Conservation (phyloP, 2,329 filamentous ascomycete species). For the Ophiosphaerella korrae region DNA sequence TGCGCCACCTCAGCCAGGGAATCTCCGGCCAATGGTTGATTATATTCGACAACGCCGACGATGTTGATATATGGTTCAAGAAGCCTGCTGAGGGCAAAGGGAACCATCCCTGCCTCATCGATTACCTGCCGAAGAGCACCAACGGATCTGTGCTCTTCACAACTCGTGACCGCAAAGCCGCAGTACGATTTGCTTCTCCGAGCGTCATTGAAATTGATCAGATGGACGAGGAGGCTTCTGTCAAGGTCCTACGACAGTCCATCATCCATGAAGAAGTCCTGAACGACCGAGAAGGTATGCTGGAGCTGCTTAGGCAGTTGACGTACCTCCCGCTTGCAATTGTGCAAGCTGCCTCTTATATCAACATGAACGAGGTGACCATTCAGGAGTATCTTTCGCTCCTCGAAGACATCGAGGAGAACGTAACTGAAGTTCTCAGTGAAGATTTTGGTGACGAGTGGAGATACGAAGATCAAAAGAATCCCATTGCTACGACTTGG, state of each 20-base stretch:
- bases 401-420: constrained; percentile 24
- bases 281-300: constrained; percentile 21
- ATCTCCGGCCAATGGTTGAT: constrained; percentile 48
- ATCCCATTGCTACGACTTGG: constrained; percentile 46
- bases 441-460: constrained; percentile 39
- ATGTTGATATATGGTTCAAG: constrained; percentile 38
- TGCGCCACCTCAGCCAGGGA: constrained; percentile 30
- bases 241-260: no score
- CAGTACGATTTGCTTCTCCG: neutral
- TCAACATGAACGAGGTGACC: constrained; percentile 33
- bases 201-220: constrained; percentile 8
- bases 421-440: constrained; percentile 31
- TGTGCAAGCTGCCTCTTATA: constrained; percentile 12
- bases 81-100: neutral
- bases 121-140: constrained; percentile 40
- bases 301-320: constrained; percentile 26
- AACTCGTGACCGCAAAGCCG: constrained; percentile 20
- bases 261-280: no score
- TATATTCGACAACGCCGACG: constrained; percentile 52
- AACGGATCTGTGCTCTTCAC: constrained; percentile 42
- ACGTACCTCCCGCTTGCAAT: constrained; percentile 19
- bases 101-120: constrained; percentile 10
- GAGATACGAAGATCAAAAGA: constrained; percentile 36
- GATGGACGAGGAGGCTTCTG: neutral
- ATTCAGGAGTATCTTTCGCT: constrained; percentile 17